phyloP scores from a whole-genome alignment of 2,329 filamentous ascomycete species.

The Botryosphaeria dothidea region DNA sequence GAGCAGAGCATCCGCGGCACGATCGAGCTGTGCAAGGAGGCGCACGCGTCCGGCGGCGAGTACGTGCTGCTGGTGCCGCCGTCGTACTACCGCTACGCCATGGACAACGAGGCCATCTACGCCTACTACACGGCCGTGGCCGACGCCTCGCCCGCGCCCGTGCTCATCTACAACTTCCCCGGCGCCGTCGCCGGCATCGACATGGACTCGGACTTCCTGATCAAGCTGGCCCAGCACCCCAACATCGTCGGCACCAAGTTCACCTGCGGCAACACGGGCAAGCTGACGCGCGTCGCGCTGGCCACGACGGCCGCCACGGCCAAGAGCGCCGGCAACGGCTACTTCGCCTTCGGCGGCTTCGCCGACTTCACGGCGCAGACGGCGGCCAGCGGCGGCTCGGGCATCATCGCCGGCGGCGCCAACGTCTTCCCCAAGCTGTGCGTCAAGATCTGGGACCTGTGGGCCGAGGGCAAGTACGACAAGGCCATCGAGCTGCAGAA shows the following conservation, averaged over 20 bases:
- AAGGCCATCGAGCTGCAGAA: slow-evolving; percentile 77
- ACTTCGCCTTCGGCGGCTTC: slow-evolving; percentile 86
- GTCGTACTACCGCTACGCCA: slow-evolving; percentile 77
- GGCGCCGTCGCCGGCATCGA: slow-evolving; percentile 84
- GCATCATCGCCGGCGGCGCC: slow-evolving; percentile 82
- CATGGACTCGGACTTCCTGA: slow-evolving; percentile 85
- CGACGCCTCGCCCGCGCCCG: slow-evolving; percentile 71
- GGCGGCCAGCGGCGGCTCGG: slow-evolving; percentile 73
- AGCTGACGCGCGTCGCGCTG: slow-evolving; percentile 77
- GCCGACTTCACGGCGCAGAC: slow-evolving; percentile 87
- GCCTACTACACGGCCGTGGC: slow-evolving; percentile 76
- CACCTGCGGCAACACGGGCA: slow-evolving; percentile 88
- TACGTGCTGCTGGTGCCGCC: slow-evolving; percentile 79
- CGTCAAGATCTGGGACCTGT: slow-evolving; percentile 76
- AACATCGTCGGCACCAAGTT: slow-evolving; percentile 91
- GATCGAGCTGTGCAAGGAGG: slow-evolving; percentile 70
- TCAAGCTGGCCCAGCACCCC: slow-evolving; percentile 74
- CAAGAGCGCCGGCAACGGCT: slow-evolving; percentile 49
- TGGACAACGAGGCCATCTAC: slow-evolving; percentile 72
- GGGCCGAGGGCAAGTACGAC: slow-evolving; percentile 68
- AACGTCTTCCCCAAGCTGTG: slow-evolving; percentile 85
- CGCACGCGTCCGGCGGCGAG: slow-evolving; percentile 70
- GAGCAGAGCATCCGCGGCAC: slow-evolving; percentile 81
- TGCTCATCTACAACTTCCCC: slow-evolving; percentile 90
- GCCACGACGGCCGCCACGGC: slow-evolving; percentile 72